Evolutionary conservation across 78 protist species (phyloP), one percentile per base, ranked within the genome.

Genomic region (Dictyostelium capitatum): DNA sequence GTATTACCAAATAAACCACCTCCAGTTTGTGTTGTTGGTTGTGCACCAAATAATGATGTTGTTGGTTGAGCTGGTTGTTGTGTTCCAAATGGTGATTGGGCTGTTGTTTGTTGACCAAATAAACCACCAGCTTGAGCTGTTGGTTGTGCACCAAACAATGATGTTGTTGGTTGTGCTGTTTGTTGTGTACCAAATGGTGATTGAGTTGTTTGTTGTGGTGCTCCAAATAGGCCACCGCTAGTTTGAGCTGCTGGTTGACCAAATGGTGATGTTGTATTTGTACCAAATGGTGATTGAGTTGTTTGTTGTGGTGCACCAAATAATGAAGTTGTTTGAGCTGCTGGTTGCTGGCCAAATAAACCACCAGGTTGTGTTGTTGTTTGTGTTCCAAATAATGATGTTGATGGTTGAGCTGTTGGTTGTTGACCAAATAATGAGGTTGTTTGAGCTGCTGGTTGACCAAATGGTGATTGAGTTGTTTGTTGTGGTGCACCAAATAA

Each of bases 341-440:
- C 28, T n/a, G 69, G 28, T 59, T 15, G 28, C 30, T 28, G 9
- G 4, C 69, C 41, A 59, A 59, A 59, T 19, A 32, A 28, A 67
- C 74, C 43, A 67, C 47, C 43, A 32, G 50, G 15, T 11, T 6
- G 19, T 9, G 79, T 4, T 12, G 73, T 37, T 10, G 51, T 6
- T 1, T 6, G 0, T n/a, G 6, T 4, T 1, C 56, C 9, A 83
- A 37, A 43, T 20, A 30, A 30, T 23, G 79, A 43, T 72, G 79
- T 17, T 30, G 50, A 30, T 69, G 51, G 11, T 17, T 50, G 19
- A 0, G 79, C 46, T 14, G 50, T 72, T 15, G 56, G 6, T 3
- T 28, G 72, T 73, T 69, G 56, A 6, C 82, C 82, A 79, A 80
- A 79, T 32, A 83, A 72, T 75, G 83, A 65, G 6, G 94, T 46